A percentile compares a stretch with the other conserved stretches of the same genome.
Conservation (phyloP, 106 monocot genomes). For the Xerophyta viscosa region DNA sequence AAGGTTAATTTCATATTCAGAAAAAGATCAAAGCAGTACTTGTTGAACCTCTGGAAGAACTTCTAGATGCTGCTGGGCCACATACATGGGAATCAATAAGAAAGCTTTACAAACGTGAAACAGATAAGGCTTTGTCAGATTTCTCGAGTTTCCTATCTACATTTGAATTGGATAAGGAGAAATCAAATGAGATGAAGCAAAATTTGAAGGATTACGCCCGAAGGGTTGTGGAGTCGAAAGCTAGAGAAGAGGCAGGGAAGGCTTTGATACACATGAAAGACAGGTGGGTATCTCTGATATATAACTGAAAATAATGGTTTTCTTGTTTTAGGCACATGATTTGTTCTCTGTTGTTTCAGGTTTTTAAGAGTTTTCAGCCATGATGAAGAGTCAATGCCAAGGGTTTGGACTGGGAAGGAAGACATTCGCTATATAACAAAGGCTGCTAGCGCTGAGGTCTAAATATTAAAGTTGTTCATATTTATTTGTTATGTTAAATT, state of each 20-base stretch:
- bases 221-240: constrained; percentile 52
- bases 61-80: constrained; percentile 38
- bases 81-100: constrained; percentile 72
- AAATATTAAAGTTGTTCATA: no score
- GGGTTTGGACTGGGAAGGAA: constrained; percentile 80
- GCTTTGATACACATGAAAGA: constrained; percentile 80
- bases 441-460: constrained; percentile 41
- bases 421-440: constrained; percentile 57
- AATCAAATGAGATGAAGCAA: constrained; percentile 25
- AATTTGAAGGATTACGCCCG: constrained; percentile 45
- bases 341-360: constrained; percentile 24
- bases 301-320: no score
- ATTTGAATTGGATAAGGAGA: constrained; percentile 56
- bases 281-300: constrained; percentile 25
- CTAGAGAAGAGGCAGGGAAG: constrained; percentile 59
- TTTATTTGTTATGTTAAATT: no score
- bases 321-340: neutral
- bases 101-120: constrained; percentile 45
- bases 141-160: constrained; percentile 34
- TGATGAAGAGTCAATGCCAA: constrained; percentile 80
- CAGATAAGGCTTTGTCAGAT: constrained; percentile 28
- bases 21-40: constrained; percentile 42
- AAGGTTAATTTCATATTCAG: constrained; percentile 22
- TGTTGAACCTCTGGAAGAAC: constrained; percentile 46
- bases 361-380: constrained; percentile 61